These are phyloP conservation scores for Astrocystis sublimbata DNA, from an alignment of 495 filamentous ascomycete genomes.

Conservation along the genomic window DNA sequence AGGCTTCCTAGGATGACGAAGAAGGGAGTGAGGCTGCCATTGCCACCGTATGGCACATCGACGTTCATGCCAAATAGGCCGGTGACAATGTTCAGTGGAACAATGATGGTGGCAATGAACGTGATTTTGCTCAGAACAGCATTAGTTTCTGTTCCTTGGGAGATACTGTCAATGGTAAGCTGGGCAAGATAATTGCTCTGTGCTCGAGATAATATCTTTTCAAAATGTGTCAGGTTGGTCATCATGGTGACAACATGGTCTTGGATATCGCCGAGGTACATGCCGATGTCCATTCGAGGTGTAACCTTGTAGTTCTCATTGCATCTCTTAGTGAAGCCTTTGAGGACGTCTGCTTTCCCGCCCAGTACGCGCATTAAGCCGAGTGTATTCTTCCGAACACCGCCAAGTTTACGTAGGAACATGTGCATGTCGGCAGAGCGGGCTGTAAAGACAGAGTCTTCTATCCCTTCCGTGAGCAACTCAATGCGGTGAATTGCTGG, in stretches of 20 bases:
- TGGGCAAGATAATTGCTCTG: conserved; percentile 97
- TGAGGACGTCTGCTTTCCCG: conserved; percentile 96
- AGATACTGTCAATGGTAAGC: conserved; percentile 85
- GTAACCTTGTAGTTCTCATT: conserved; percentile 95
- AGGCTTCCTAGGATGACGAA: conserved; percentile 77
- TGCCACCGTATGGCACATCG: conserved; percentile 65
- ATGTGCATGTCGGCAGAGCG: conserved; percentile 81
- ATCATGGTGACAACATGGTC: conserved; percentile 99
- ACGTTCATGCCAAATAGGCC: conserved; percentile 99
- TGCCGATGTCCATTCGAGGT: conserved; percentile 89
- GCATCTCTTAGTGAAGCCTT: conserved; percentile 95
- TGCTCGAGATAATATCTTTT: conserved; percentile 94
- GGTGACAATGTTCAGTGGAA: conserved; percentile 94
- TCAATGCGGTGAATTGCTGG: conserved; percentile 87
- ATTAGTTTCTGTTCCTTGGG: conserved; percentile 77
- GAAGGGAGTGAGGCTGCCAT: conserved; percentile 65
- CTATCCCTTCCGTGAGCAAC: conserved; percentile 84
- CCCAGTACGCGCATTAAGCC: conserved; percentile 87
- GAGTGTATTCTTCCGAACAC: conserved; percentile 92
- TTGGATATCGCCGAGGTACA: conserved; percentile 96
- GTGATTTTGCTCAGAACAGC: conserved; percentile 90
- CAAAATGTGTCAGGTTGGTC: conserved; percentile 90
- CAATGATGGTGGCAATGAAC: conserved; percentile 89
- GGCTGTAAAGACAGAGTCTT: conserved; percentile 91
- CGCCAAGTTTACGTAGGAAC: conserved; percentile 85